Percentiles rank a stretch among this genome's conserved stretches.
These are phyloP conservation scores for Panaeolus cyanescens DNA, from an alignment of 768 basidiomycete species.

Conservation along the genomic window DNA sequence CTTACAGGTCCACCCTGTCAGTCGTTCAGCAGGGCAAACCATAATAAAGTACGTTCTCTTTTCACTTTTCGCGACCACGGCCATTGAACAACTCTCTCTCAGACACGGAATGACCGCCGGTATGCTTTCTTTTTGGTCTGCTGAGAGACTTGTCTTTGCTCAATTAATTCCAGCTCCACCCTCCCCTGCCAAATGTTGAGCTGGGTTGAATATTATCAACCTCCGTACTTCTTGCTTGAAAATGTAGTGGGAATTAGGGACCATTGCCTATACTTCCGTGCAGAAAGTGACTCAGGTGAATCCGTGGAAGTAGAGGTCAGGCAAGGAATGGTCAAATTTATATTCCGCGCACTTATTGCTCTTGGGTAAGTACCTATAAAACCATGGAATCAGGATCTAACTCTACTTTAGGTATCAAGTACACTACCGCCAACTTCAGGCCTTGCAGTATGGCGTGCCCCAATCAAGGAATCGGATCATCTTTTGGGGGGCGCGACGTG, in stretches of 20 bases:
- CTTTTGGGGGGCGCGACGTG: constrained; percentile 65
- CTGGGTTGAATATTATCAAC: constrained; percentile 65
- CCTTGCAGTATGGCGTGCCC: constrained; percentile 72
- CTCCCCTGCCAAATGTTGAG: constrained; percentile 72
- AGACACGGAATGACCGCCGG: constrained; percentile 67
- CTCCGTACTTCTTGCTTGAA: constrained; percentile 67
- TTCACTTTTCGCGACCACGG: neutral
- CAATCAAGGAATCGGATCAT: constrained; percentile 70
- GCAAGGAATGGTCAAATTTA: constrained; percentile 67
- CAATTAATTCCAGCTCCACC: constrained; percentile 45
- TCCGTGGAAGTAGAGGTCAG: constrained; percentile 41
- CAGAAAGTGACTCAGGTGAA: constrained; percentile 22
- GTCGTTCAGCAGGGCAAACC: constrained; percentile 68
- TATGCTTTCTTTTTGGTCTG: constrained; percentile 19
- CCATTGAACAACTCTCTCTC: neutral
- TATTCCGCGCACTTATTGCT: constrained; percentile 56
- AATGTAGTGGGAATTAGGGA: constrained; percentile 68
- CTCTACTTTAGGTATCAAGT: constrained; percentile 60
- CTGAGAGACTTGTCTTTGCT: neutral
- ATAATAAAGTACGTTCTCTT: constrained; percentile 46
- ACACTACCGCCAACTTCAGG: constrained; percentile 64
- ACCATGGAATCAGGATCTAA: neutral
- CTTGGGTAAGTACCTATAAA: constrained; percentile 52
- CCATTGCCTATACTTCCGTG: constrained; percentile 42
- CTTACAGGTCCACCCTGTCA: constrained; percentile 74